Evolutionary conservation across 306 rosid species (phyloP).

Genomic region (Cucurbita maxima): DNA sequence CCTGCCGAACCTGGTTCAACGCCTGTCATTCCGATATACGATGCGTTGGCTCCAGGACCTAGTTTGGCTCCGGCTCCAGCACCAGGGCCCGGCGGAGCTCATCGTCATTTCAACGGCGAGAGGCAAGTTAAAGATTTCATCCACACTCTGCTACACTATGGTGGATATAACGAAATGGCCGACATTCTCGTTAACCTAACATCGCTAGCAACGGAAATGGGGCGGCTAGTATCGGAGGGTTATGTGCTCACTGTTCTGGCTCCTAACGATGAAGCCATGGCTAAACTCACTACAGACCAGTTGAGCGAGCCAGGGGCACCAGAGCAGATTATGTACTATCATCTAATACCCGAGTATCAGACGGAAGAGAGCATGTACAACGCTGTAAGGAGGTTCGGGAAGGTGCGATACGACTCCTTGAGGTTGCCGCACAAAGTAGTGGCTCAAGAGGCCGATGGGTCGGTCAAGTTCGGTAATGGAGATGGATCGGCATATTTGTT

Average conservation of each 20-base stretch:
- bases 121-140: constrained; percentile 18
- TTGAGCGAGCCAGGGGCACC: constrained; percentile 23
- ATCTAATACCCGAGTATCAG: constrained; percentile 18
- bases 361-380: constrained; percentile 26
- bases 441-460: constrained; percentile 22
- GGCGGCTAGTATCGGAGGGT: constrained; percentile 19
- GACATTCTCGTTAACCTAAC: constrained; percentile 20
- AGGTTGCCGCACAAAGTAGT: constrained; percentile 14
- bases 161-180: constrained; percentile 20
- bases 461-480: constrained; percentile 16
- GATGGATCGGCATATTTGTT: constrained; percentile 18
- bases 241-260: constrained; percentile 20
- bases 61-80: constrained; percentile 20
- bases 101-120: constrained; percentile 15
- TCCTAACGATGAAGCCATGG: constrained; percentile 25
- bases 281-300: constrained; percentile 19
- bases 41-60: constrained; percentile 20
- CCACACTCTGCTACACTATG: constrained; percentile 14
- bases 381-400: constrained; percentile 17
- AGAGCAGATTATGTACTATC: constrained; percentile 19
- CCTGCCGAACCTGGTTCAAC: constrained; percentile 15
- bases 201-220: constrained; percentile 17
- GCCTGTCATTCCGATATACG: constrained; percentile 10
- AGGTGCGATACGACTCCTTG: constrained; percentile 14
- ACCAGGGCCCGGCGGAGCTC: constrained; percentile 17